Evolutionary conservation across 129 eudicot species (phyloP), one percentile per base, ranked within the genome.

Genomic region (Lonicera japonica): DNA sequence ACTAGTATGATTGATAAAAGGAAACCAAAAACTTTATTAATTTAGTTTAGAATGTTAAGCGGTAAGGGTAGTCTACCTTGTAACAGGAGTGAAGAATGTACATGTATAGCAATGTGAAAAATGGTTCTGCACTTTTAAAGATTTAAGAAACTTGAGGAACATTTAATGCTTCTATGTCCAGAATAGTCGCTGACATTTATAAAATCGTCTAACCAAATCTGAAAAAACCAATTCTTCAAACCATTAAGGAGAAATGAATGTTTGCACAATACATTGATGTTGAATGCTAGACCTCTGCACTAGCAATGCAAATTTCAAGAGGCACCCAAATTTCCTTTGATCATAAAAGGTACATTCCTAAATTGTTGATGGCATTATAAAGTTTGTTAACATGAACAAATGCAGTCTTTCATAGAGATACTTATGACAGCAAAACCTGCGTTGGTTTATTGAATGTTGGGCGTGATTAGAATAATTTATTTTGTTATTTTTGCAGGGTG

Each of bases 401-500:
- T 6, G 10, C 8, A 4, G 20, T 15, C 13, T 52, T 15, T 21
- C 2, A 11, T n/a, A n/a, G n/a, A n/a, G n/a, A n/a, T n/a, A n/a
- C n/a, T n/a, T n/a, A n/a, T n/a, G n/a, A n/a, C n/a, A n/a, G n/a
- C n/a, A n/a, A n/a, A n/a, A n/a, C n/a, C n/a, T n/a, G n/a, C n/a
- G n/a, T n/a, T n/a, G n/a, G n/a, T n/a, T n/a, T n/a, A n/a, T n/a
- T n/a, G n/a, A n/a, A n/a, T n/a, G n/a, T n/a, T n/a, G n/a, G n/a
- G n/a, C n/a, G n/a, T n/a, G n/a, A n/a, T n/a, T 51, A 4, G 56
- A n/a, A 51, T 21, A 54, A 18, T 5, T 54, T 0, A 18, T 19
- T 21, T 13, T 50, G 13, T 4, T 11, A 34, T 48, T 56, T 64
- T 58, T 79, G 68, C 80, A 86, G 86, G 75, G 69, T 38, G 58